Percentiles rank a stretch among this genome's conserved stretches.
phyloP scores from a whole-genome alignment of 2,329 filamentous ascomycete species.

The Botrytis squamosa region DNA sequence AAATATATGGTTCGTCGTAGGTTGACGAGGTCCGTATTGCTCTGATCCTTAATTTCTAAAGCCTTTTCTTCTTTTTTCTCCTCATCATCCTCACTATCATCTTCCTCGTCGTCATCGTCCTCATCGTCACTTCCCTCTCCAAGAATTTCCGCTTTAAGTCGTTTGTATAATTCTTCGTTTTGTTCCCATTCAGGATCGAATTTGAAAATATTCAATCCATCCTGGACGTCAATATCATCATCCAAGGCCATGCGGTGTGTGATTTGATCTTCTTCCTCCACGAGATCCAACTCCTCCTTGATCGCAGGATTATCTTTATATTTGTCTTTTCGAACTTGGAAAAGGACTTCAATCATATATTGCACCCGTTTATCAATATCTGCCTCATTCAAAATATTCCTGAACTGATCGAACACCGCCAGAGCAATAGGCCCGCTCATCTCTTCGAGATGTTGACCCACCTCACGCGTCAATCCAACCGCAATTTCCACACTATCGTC shows the following conservation, averaged over 20 bases:
- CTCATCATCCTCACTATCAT: conserved; percentile 68
- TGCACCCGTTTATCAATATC: conserved; percentile 98
- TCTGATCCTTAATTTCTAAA: conserved; percentile 96
- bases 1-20: conserved; percentile 92
- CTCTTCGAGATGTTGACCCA: conserved; percentile 90
- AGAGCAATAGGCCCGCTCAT: conserved; percentile 88
- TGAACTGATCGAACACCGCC: conserved; percentile 92
- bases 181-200: conserved; percentile 86
- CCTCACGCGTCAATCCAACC: conserved; percentile 87
- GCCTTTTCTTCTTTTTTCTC: conserved; percentile 77
- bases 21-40: conserved; percentile 92
- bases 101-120: conserved; percentile 60
- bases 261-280: conserved; percentile 97
- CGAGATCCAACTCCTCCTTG: conserved; percentile 88
- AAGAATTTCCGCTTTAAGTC: conserved; percentile 87
- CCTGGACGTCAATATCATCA: conserved; percentile 80
- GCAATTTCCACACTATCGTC: conserved; percentile 98
- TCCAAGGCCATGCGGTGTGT: conserved; percentile 83
- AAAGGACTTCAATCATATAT: conserved; percentile 98
- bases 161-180: conserved; percentile 86
- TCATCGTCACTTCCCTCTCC: conserved; percentile 89
- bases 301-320: conserved; percentile 94
- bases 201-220: conserved; percentile 93
- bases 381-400: conserved; percentile 91
- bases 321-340: conserved; percentile 92